phyloP scores from a whole-genome alignment of 495 filamentous ascomycete species.

The Opeltia flavorubescens region DNA sequence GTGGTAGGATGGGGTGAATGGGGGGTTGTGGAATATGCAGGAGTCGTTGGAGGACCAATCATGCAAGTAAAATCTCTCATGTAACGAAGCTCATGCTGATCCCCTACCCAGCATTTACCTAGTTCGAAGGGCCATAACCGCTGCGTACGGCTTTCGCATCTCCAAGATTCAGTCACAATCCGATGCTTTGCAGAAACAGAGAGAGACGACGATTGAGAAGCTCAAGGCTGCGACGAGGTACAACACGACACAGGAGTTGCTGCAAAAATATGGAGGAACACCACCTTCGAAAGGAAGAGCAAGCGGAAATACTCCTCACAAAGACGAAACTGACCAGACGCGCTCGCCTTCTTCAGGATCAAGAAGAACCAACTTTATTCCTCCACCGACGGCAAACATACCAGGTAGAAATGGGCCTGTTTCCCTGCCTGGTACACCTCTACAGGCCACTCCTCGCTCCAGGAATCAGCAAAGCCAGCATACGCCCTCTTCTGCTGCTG shows the following conservation, averaged over 20 bases:
- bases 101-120: constrained; percentile 45
- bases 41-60: constrained; percentile 63
- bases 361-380: constrained; percentile 46
- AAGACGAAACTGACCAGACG: constrained; percentile 15
- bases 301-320: constrained; percentile 4
- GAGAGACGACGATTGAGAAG: constrained; percentile 77
- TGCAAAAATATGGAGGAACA: constrained; percentile 83
- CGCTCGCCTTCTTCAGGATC: constrained; percentile 13
- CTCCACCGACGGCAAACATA: constrained; percentile 84
- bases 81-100: not conserved
- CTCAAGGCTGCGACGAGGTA: constrained; percentile 90
- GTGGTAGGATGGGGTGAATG: constrained; percentile 78
- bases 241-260: constrained; percentile 79
- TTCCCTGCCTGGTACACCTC: constrained; percentile 11
- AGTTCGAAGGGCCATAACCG: constrained; percentile 41
- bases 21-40: constrained; percentile 59
- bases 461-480: constrained; percentile 4
- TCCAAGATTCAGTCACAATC: constrained; percentile 49
- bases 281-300: constrained; percentile 24
- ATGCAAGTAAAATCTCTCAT: constrained; percentile 34
- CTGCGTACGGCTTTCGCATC: constrained; percentile 74
- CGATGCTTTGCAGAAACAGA: constrained; percentile 59
- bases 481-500: constrained; percentile 8
- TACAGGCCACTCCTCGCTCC: constrained; percentile 8
- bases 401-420: constrained; percentile 15